A percentile compares a stretch with the other conserved stretches of the same genome.
These are phyloP conservation scores for Nicotiana otophora DNA, from an alignment of 257 asterid species.

Conservation along the genomic window DNA sequence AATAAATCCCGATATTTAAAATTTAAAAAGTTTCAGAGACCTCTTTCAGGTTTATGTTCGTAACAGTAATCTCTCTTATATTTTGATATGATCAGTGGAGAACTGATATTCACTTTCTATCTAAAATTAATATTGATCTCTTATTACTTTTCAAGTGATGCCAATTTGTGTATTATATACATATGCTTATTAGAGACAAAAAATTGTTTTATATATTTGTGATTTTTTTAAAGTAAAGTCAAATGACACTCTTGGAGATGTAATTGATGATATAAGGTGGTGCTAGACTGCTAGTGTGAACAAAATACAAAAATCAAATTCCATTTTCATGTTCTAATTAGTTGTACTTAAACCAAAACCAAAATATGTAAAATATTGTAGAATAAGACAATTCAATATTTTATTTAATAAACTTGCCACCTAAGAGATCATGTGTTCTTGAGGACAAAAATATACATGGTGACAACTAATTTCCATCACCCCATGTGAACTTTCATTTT, in stretches of 20 bases:
- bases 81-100: neutral
- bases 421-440: constrained; percentile 5
- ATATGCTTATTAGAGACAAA: no score
- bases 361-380: neutral
- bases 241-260: neutral
- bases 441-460: constrained; percentile 7
- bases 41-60: neutral
- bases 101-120: no score
- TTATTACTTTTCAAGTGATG: no score
- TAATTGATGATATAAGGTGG: neutral
- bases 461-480: constrained; percentile 20
- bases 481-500: constrained; percentile 28
- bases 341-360: neutral
- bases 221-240: neutral
- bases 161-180: no score
- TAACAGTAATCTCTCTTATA: no score
- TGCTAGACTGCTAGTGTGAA: neutral
- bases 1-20: no score
- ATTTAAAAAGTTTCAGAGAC: no score
- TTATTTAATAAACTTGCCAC: constrained; percentile 12
- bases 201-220: no score
- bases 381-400: neutral
- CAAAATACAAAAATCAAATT: neutral
- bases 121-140: no score
- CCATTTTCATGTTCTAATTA: neutral